Conservation (phyloP, 805 yeast species). For the Nakazawaea peltata region DNA sequence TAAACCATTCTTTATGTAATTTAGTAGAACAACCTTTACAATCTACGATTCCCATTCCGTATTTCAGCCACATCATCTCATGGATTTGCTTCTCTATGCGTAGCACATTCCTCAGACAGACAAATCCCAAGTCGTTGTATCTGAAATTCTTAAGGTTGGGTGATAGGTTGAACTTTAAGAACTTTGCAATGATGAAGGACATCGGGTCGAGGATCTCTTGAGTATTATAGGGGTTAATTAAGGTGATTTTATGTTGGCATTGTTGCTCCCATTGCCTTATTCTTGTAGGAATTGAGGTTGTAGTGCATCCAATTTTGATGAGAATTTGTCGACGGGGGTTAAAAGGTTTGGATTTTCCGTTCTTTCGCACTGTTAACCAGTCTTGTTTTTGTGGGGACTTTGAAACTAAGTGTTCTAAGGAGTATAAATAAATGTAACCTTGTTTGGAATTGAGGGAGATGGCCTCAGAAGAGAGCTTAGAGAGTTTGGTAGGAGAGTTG, state of each 20-base stretch:
- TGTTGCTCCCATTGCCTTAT: constrained; percentile 44
- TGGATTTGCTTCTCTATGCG: constrained; percentile 37
- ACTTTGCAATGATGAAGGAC: constrained; percentile 9
- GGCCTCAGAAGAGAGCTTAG: too few species aligned
- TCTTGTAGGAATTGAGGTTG: constrained; percentile 32
- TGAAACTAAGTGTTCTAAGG: constrained; percentile 30
- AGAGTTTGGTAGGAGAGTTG: too few species aligned
- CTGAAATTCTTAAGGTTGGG: constrained; percentile 15
- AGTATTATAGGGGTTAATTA: constrained; percentile 25
- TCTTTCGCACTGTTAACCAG: constrained; percentile 31
- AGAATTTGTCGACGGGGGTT: constrained; percentile 30
- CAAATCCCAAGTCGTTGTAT: constrained; percentile 26
- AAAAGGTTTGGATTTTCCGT: constrained; percentile 22
- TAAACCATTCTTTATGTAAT: constrained; percentile 49
- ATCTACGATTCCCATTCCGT: constrained; percentile 39
- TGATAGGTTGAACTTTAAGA: constrained; percentile 10
- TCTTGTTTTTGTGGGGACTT: constrained; percentile 19
- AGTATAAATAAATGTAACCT: constrained; percentile 45
- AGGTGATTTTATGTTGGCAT: constrained; percentile 37
- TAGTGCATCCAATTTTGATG: constrained; percentile 48
- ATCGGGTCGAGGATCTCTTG: constrained; percentile 13
- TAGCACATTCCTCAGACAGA: constrained; percentile 21
- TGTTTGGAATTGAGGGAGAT: constrained; percentile 3
- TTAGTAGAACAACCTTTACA: constrained; percentile 37
- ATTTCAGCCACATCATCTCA: constrained; percentile 23